phyloP scores from a whole-genome alignment of 2,329 filamentous ascomycete genomes.

The Fusarium torulosum region DNA sequence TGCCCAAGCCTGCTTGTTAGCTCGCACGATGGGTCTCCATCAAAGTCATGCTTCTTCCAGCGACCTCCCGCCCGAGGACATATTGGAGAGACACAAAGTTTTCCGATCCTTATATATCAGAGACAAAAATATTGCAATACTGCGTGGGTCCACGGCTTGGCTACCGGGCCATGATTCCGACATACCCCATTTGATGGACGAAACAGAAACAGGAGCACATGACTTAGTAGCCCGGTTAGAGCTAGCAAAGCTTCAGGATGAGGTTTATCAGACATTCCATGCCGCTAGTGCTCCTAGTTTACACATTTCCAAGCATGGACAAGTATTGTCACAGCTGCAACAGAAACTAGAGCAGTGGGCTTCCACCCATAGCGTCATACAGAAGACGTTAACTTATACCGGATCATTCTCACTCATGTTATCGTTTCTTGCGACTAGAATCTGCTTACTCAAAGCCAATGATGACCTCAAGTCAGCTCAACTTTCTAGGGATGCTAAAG shows the following conservation, averaged over 20 bases:
- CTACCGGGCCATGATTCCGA: slow-evolving; percentile 38
- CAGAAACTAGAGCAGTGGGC: slow-evolving; percentile 44
- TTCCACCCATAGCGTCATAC: slow-evolving; percentile 30
- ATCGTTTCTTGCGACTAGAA: slow-evolving; percentile 43
- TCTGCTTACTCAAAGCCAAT: slow-evolving; percentile 31
- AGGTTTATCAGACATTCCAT: slow-evolving; percentile 39
- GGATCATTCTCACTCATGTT: slow-evolving; percentile 32
- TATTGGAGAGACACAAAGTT: slow-evolving; percentile 40
- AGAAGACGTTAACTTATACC: slow-evolving; percentile 15
- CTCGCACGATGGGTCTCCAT: slow-evolving; percentile 47
- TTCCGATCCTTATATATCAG: slow-evolving; percentile 46
- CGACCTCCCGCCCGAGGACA: slow-evolving; percentile 17
- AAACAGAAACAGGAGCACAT: slow-evolving; percentile 9
- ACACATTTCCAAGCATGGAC: slow-evolving; percentile 6
- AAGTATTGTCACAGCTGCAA: slow-evolving; percentile 30
- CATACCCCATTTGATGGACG: slow-evolving; percentile 2
- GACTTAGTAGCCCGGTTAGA: slow-evolving; percentile 37
- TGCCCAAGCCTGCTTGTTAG: slow-evolving; percentile 45
- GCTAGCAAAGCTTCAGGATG: slow-evolving; percentile 44
- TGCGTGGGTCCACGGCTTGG: slow-evolving; percentile 41
- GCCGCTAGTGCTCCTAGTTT: slow-evolving; percentile 25
- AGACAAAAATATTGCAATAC: slow-evolving; percentile 43
- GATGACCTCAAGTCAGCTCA: slow-evolving; percentile 16
- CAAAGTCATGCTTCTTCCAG: slow-evolving; percentile 31
- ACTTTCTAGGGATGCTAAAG: slow-evolving; percentile 38